Percentiles rank a stretch among this genome's conserved stretches.
phyloP scores from a whole-genome alignment of 495 filamentous ascomycete species.

The Aspergillus diversus region DNA sequence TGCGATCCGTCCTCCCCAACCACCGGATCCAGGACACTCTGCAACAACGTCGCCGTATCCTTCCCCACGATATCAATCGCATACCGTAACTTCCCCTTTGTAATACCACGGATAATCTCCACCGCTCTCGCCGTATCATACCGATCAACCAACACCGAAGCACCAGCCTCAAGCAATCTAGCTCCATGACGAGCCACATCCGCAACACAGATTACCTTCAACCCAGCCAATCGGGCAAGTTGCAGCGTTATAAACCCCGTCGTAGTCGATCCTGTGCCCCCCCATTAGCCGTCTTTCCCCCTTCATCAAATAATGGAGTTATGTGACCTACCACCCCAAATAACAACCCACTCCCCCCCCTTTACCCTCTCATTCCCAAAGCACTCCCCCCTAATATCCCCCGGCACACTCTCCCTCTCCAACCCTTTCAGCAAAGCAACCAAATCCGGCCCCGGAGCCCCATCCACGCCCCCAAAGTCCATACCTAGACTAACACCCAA shows the following conservation, averaged over 20 bases:
- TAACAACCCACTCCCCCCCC: slow-evolving; percentile 64
- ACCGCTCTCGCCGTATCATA: slow-evolving; percentile 61
- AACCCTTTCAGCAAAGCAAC: slow-evolving; percentile 44
- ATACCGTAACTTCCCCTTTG: slow-evolving; percentile 58
- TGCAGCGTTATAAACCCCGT: slow-evolving; percentile 63
- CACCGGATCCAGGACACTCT: slow-evolving; percentile 45
- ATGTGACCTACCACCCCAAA: slow-evolving; percentile 64
- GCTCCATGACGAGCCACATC: slow-evolving; percentile 65
- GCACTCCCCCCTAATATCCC: slow-evolving; percentile 58
- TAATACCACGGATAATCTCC: slow-evolving; percentile 60
- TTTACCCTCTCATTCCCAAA: slow-evolving; percentile 52
- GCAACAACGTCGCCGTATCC: slow-evolving; percentile 56
- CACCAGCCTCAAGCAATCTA: slow-evolving; percentile 52
- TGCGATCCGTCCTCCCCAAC: slow-evolving; percentile 24
- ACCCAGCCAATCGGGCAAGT: slow-evolving; percentile 60
- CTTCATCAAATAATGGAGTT: not conserved
- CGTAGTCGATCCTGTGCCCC: slow-evolving; percentile 56
- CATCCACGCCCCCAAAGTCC: slow-evolving; percentile 49
- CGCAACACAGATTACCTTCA: slow-evolving; percentile 61
- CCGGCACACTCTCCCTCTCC: slow-evolving; percentile 43
- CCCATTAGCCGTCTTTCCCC: not conserved
- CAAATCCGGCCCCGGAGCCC: slow-evolving; percentile 56
- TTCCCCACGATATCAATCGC: slow-evolving; percentile 64
- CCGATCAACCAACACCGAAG: slow-evolving; percentile 65
- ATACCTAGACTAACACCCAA: slow-evolving; percentile 66